Evolutionary conservation across 2,329 filamentous ascomycete species (phyloP).

Genomic region (Aspergillus piperis): DNA sequence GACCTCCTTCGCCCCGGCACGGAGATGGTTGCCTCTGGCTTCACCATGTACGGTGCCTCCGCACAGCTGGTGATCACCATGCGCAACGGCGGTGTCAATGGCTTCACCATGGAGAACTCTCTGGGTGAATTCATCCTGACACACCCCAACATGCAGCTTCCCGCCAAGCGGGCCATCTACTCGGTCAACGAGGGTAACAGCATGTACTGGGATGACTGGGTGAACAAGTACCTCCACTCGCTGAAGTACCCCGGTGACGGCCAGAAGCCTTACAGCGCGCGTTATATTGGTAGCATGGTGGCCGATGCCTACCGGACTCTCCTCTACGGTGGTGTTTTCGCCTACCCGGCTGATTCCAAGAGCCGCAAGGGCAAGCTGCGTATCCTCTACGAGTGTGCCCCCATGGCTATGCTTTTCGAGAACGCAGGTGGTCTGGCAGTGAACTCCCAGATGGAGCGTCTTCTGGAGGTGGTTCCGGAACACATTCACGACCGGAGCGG

Average conservation of each 20-base stretch:
- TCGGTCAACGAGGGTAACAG: slow-evolving; percentile 99
- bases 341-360: slow-evolving; percentile 97
- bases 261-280: slow-evolving; percentile 83
- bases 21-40: slow-evolving; percentile 90
- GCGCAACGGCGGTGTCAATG: slow-evolving; percentile 88
- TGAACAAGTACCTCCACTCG: slow-evolving; percentile 83
- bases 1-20: slow-evolving; percentile 88
- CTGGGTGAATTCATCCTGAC: slow-evolving; percentile 98
- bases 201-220: slow-evolving; percentile 88
- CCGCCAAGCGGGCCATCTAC: slow-evolving; percentile 81
- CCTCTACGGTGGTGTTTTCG: slow-evolving; percentile 94
- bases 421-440: slow-evolving; percentile 94
- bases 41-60: slow-evolving; percentile 99
- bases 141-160: slow-evolving; percentile 90
- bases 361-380: slow-evolving; percentile 96
- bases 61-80: slow-evolving; percentile 96
- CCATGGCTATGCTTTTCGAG: slow-evolving; percentile 98
- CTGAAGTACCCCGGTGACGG: slow-evolving; percentile 76
- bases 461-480: slow-evolving; percentile 86
- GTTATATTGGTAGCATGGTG: slow-evolving; percentile 98
- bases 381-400: slow-evolving; percentile 96
- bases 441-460: slow-evolving; percentile 85
- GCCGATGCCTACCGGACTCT: slow-evolving; percentile 96
- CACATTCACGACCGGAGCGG: slow-evolving; percentile 94
- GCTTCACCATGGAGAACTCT: slow-evolving; percentile 95